Base-by-base conservation (phyloP, 2,329 filamentous ascomycete genomes). In the Fusarium annulatum region DNA sequence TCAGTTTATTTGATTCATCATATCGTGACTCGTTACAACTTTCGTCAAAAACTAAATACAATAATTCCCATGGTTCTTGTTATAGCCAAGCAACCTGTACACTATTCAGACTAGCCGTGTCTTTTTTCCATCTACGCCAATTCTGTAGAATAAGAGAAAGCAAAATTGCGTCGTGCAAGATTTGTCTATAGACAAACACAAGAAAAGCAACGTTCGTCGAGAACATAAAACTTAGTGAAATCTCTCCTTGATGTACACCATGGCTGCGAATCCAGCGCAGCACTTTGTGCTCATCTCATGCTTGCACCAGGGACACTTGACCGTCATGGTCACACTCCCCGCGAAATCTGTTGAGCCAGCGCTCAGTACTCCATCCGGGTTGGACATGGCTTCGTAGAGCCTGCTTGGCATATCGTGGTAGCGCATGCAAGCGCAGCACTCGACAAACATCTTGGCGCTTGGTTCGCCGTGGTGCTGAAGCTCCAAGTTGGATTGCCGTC, bases 251-350 rank as follows among this genome's bases (percentile, higher is more conserved):
- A 94, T 82, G 69, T 91, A 89, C 8, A 94, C 88, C 49, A 91
- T 85, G 3, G 92, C 89, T 16, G 90, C 89, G 82, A 92, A 92
- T 12, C 91, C 92, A 16, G 91, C 87, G 79, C 92, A 94, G 81
- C 92, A 94, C 65, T 82, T 84, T 19, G 87, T 91, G 73, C 86
- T 91, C 91, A 94, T 93, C 56, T 88, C 87, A 82, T 94, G 92
- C 48, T 85, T 85, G 79, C 92, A 94, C 92, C 92, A 94, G 14
- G 91, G 91, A 79, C 92, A 94, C 73, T 88, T 89, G 33, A 92
- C 88, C 77, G 87, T 88, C 72, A 90, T 91, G 14, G 86, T 89
- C 49, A 91, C 85, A 11, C 87, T 83, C 2, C 89, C 89, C 46
- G 85, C 85, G 48, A 90, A 88, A 2, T 88, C 88, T 10, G 86